A percentile compares a stretch with the other conserved stretches of the same genome.
Conservation (phyloP, 139 green algal species). For the Mesostigma viride region DNA sequence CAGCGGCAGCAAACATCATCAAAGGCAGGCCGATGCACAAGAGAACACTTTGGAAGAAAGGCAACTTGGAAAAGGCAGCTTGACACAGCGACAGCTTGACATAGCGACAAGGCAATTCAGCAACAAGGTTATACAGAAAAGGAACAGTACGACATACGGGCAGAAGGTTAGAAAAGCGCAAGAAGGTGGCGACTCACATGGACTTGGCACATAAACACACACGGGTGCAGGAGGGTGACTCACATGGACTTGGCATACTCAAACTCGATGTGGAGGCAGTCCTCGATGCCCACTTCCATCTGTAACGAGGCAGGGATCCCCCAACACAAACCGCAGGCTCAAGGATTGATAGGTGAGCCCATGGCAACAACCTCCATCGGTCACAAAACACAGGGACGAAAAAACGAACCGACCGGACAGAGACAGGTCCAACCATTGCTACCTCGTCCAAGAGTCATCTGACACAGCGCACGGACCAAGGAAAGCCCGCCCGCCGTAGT, state of each 20-base stretch:
- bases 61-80: too few species aligned
- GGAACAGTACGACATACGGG: too few species aligned
- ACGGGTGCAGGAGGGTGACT: not conserved
- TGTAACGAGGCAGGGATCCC: conserved; percentile 37
- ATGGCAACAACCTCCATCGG: too few species aligned
- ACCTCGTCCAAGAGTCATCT: not conserved
- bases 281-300: conserved; percentile 99
- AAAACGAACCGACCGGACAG: not conserved
- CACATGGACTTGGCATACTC: conserved; percentile 80
- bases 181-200: too few species aligned
- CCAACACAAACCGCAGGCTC: not conserved
- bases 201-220: not conserved
- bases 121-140: too few species aligned
- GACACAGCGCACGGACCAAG: not conserved
- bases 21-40: too few species aligned
- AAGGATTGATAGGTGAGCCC: too few species aligned
- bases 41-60: too few species aligned
- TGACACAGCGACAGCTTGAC: too few species aligned
- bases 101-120: too few species aligned
- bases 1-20: too few species aligned
- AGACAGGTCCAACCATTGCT: not conserved
- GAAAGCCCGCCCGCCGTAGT: not conserved
- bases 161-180: too few species aligned
- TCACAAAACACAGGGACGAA: not conserved
- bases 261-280: conserved; percentile 99